phyloP scores from a whole-genome alignment of 2,329 filamentous ascomycete species.

The Lachnellula arida region DNA sequence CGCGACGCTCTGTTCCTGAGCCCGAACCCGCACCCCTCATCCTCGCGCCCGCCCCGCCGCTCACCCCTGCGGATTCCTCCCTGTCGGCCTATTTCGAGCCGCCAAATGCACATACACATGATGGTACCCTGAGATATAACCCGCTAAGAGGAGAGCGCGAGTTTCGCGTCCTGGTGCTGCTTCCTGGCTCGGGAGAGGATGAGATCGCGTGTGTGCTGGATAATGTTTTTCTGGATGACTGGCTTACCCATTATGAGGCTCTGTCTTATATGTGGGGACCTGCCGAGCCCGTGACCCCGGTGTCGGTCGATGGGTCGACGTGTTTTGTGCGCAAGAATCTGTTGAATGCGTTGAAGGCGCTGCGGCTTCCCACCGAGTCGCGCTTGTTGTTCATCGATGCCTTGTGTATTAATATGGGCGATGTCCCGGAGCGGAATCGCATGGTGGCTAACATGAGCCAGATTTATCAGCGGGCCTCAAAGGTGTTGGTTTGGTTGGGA shows the following conservation, averaged over 20 bases:
- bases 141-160: background rate
- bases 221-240: background rate
- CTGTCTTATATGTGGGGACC: background rate
- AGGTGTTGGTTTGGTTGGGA: background rate
- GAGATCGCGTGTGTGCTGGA: background rate
- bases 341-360: background rate
- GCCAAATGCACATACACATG: background rate
- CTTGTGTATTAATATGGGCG: background rate
- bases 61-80: background rate
- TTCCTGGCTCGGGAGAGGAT: background rate
- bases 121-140: background rate
- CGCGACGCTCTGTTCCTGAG: background rate
- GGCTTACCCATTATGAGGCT: background rate
- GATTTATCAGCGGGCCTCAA: background rate
- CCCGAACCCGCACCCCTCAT: background rate
- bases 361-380: background rate
- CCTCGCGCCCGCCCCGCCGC: too few species aligned
- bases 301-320: background rate
- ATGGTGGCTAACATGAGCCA: conserved; percentile 1
- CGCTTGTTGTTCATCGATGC: background rate
- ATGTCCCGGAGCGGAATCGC: background rate
- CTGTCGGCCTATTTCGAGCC: background rate
- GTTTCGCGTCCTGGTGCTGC: background rate
- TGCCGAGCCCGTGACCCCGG: background rate
- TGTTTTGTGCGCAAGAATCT: background rate